Base-by-base conservation (phyloP, 2,329 filamentous ascomycete genomes). In the Penicillium freii region DNA sequence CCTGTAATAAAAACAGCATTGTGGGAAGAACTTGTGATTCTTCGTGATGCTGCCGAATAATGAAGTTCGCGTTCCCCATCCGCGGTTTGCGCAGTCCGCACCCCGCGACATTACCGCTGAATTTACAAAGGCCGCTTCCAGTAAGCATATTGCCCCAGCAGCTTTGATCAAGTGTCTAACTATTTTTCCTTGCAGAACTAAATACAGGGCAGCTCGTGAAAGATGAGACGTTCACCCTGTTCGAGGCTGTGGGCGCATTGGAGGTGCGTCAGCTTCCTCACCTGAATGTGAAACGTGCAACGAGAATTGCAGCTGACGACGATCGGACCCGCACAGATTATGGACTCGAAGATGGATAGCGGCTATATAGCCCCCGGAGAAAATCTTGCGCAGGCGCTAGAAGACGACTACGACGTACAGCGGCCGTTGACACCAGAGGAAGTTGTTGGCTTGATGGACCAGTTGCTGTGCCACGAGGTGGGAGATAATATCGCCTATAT, bases 331-430 rank as follows among this genome's bases (percentile, higher is more conserved):
- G 43, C 27, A 51, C 68, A 99, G 94, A 96, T 99, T 67, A 97
- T 97, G 91, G 94, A 99, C 70, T 87, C 90, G 1, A 99, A 97
- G 77, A 99, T 99, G 94, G 94, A 99, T 75, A 97, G 91, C 70
- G 94, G 94, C 29, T 92, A 88, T 63, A 80, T 95, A 7, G 82
- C 85, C 21, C 85, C 88, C 8, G 89, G 87, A 31, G 91, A 96
- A 69, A 73, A 68, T 45, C 63, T 70, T 39, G 69, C 67, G 57
- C 62, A 74, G 56, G 86, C 87, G n/a, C 83, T 93, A 34, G 90
- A 96, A 58, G 88, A 93, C 62, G 83, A 89, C 50, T 96, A 93
- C 73, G 88, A 96, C 69, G 84, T 92, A 40, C 78, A 84, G 43
- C 80, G 81, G 46, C 78, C 83, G 7, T 77, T 96, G 40, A 79